Base-by-base conservation (phyloP, 371 early-diverging fungal species). In the Dichotomocladium elegans region DNA sequence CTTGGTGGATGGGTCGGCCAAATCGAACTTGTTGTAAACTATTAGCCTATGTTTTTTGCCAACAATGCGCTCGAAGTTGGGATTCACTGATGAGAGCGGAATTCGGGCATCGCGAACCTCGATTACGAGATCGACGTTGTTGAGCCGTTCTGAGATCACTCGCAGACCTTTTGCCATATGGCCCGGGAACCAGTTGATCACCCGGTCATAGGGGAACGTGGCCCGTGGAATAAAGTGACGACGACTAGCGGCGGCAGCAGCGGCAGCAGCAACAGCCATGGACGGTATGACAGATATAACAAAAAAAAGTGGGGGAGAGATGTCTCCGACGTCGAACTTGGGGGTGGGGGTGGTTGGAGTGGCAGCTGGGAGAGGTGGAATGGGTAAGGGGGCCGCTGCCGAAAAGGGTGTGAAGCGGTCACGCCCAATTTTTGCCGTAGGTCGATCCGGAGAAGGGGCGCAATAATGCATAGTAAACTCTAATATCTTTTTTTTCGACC, bases 31-130 rank as follows among this genome's bases (percentile, higher is more conserved):
- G 79, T 96, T 96, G 73, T 93, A 93, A 3, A 96, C 87, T 15
- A 97, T 81, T 22, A 96, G 63, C 1, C 93, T 77, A 11, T 85
- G 81, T 47, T 88, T 77, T 22, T 57, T 47, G 15, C 79, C 81
- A 17, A 89, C 79, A 7, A 87, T 60, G 29, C 83, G 74, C 61
- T 93, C 93, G 51, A 95, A 89, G 62, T 84, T 82, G 44, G 82
- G 82, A 72, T 95, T 96, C 57, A 92, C 87, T 19, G 90, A 88
- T 0, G 94, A 89, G 1, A 98, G 62, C 4, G 98, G 98, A 45
- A 96, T 90, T 43, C 94, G 79, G 10, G 95, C 93, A 70, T 98
- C 98, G 25, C 98, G 84, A 1, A 91, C 91, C 68, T 98, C 98
- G 8, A 98, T 80, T 14, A 98, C 77, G 1, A 95, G 70, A 74